Evolutionary conservation across 2,329 filamentous ascomycete species (phyloP).

Genomic region (Diplodia seriata): DNA sequence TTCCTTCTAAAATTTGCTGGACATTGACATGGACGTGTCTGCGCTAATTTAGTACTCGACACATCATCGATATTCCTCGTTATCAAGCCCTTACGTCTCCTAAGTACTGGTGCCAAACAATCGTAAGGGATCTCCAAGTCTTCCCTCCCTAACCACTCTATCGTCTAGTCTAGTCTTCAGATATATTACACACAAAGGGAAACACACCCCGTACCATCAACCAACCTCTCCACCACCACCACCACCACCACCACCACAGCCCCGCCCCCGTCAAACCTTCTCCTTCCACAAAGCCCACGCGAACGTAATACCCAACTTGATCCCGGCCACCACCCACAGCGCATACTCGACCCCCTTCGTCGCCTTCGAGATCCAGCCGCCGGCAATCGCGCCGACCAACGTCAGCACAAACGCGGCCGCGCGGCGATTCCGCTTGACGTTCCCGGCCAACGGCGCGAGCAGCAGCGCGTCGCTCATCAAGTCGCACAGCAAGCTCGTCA

Average conservation of each 20-base stretch:
- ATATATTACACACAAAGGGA: background rate
- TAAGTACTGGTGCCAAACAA: background rate
- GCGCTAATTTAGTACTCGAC: too few relatives aligned
- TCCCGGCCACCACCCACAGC: constrained; percentile 54
- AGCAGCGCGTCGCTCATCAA: constrained; percentile 71
- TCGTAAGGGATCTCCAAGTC: too few relatives aligned
- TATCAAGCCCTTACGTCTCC: too few relatives aligned
- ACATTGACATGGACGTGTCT: too few relatives aligned
- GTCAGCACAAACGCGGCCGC: constrained; percentile 59
- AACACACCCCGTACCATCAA: background rate
- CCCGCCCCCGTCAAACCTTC: background rate
- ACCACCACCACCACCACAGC: background rate
- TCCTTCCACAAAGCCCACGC: constrained; percentile 44
- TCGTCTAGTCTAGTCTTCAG: background rate
- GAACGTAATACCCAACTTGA: constrained; percentile 50
- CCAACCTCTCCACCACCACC: too few relatives aligned
- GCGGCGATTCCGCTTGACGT: constrained; percentile 62
- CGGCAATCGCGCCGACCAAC: constrained; percentile 61
- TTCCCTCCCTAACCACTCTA: background rate
- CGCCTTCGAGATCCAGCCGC: constrained; percentile 63
- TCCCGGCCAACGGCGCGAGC: constrained; percentile 50
- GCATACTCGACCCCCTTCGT: constrained; percentile 59
- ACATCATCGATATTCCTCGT: too few relatives aligned
- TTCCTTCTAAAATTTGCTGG: too few relatives aligned
- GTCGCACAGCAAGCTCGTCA: constrained; percentile 84